Conservation (phyloP, 2,329 filamentous ascomycete genomes). For the Periconia sp. region DNA sequence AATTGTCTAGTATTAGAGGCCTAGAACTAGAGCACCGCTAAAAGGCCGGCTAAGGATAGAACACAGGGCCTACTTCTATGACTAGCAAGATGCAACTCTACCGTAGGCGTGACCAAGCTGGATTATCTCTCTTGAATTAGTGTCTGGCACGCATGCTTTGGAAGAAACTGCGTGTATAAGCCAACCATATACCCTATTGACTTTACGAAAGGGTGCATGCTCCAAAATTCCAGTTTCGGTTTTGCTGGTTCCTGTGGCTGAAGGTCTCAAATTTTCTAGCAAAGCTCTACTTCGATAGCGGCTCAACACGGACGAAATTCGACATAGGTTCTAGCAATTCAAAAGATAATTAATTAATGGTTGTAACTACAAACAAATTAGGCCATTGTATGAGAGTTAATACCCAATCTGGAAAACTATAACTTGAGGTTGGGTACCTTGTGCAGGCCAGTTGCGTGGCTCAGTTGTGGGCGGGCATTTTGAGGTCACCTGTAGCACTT, state of each 20-base stretch:
- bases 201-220: constrained; percentile 36
- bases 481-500: too few relatives aligned
- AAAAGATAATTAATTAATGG: too few relatives aligned
- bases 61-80: constrained; percentile 48
- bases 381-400: too few relatives aligned
- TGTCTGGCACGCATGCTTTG: constrained; percentile 38
- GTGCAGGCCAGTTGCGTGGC: too few relatives aligned
- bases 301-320: constrained; percentile 20
- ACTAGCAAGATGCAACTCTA: constrained; percentile 52
- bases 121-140: constrained; percentile 52
- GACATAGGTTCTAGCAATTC: too few relatives aligned
- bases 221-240: constrained; percentile 21
- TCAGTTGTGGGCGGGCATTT: too few relatives aligned
- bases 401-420: too few relatives aligned
- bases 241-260: background rate
- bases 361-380: too few relatives aligned
- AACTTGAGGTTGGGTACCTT: too few relatives aligned
- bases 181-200: constrained; percentile 60
- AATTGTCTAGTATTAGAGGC: background rate
- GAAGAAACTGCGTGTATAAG: constrained; percentile 61
- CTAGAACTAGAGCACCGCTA: too few relatives aligned
- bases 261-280: background rate
- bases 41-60: background rate
- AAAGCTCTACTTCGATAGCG: constrained; percentile 1
- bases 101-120: constrained; percentile 47